Conservation (phyloP, 2,329 filamentous ascomycete genomes). For the Clonostachys solani region DNA sequence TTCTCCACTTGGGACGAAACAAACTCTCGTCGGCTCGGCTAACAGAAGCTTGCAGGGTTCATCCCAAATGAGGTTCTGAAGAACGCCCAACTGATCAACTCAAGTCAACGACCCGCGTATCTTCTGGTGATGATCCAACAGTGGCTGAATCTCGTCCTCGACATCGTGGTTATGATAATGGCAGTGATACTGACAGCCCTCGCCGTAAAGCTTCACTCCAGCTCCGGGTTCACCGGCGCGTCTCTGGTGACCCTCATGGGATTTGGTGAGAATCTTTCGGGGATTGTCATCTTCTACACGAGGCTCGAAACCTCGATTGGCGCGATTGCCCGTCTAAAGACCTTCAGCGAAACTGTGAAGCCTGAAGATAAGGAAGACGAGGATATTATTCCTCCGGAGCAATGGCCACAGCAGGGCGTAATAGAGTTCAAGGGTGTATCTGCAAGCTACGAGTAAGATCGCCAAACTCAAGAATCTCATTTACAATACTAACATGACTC, state of each 20-base stretch:
- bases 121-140: conserved; percentile 51
- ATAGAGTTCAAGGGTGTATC: conserved; percentile 23
- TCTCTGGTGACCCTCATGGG: conserved; percentile 27
- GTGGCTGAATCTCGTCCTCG: conserved; percentile 48
- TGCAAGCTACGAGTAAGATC: conserved; percentile 20
- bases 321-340: conserved; percentile 14
- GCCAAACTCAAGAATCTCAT: background rate
- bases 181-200: conserved; percentile 39
- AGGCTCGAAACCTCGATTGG: conserved; percentile 19
- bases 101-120: conserved; percentile 51
- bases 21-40: too few species aligned
- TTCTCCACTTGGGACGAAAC: too few species aligned
- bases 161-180: conserved; percentile 40
- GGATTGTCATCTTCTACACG: conserved; percentile 24
- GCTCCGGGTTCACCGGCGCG: conserved; percentile 26
- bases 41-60: too few species aligned
- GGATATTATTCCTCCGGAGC: conserved; percentile 6
- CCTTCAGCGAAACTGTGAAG: conserved; percentile 14
- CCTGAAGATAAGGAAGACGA: conserved; percentile 11
- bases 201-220: conserved; percentile 30
- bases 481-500: background rate
- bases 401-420: conserved; percentile 22
- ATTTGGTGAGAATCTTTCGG: conserved; percentile 15
- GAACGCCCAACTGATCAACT: conserved; percentile 42
- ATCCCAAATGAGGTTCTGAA: conserved; percentile 26